These are phyloP conservation scores for Calamus simplicifolius DNA, from an alignment of 176 grass and related monocot genomes.

Conservation along the genomic window DNA sequence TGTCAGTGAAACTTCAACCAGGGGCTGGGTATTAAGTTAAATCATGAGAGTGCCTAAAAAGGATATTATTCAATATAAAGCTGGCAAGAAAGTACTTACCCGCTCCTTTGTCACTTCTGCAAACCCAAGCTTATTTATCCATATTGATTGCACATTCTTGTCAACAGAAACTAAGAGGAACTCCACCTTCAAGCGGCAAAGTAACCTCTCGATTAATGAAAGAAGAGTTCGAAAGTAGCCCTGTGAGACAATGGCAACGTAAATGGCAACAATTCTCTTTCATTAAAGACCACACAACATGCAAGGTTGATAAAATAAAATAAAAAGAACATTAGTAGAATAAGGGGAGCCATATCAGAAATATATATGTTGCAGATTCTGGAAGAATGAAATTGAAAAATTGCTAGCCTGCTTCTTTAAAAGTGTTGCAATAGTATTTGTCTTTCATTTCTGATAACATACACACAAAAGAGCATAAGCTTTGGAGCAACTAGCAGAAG, in stretches of 20 bases:
- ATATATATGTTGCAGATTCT: too few species aligned
- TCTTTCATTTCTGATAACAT: too few species aligned
- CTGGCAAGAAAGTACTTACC: constrained; percentile 22
- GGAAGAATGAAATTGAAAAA: too few species aligned
- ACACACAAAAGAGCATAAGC: too few species aligned
- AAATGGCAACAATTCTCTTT: neutral
- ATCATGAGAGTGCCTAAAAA: neutral
- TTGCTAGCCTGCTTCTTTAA: too few species aligned
- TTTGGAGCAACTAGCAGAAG: too few species aligned
- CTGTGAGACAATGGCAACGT: constrained; percentile 17
- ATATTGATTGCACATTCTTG: constrained; percentile 49
- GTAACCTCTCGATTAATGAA: constrained; percentile 34
- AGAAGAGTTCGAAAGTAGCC: constrained; percentile 60
- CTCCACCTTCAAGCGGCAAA: constrained; percentile 33
- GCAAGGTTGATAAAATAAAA: neutral
- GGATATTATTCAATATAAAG: neutral
- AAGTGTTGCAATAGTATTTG: too few species aligned
- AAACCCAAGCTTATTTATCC: constrained; percentile 76
- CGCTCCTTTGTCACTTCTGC: constrained; percentile 44
- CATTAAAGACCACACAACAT: too few species aligned
- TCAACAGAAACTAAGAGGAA: constrained; percentile 39
- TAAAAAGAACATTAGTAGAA: neutral
- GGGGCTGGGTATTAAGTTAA: neutral
- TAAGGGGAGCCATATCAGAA: neutral
- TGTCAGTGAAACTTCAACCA: neutral